phyloP scores from a whole-genome alignment of 768 basidiomycete genomes.

The Lentinula guzmanii region DNA sequence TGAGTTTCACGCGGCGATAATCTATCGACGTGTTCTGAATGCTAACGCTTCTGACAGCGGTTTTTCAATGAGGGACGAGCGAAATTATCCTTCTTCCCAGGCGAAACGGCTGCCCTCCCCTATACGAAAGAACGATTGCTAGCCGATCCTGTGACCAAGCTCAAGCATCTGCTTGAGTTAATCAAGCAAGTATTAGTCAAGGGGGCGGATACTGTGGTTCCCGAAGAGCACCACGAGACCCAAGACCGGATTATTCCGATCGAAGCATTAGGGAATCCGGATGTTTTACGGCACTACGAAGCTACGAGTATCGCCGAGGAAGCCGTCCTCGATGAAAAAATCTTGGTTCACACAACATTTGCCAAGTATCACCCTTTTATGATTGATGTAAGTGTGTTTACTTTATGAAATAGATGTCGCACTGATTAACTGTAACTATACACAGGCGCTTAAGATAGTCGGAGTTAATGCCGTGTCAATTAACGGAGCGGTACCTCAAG shows the following conservation, averaged over 20 bases:
- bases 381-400: background rate
- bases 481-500: background rate
- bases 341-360: background rate
- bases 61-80: background rate
- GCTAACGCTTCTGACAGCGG: background rate
- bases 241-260: background rate
- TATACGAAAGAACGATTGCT: background rate
- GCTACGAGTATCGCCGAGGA: background rate
- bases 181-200: background rate
- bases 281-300: background rate
- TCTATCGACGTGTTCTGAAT: background rate
- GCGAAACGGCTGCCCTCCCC: background rate
- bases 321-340: background rate
- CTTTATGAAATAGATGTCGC: too few species aligned
- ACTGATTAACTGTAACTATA: too few species aligned
- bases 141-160: background rate
- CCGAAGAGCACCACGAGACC: background rate
- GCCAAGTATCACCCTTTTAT: background rate
- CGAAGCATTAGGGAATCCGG: background rate
- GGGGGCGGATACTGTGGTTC: background rate
- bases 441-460: too few species aligned
- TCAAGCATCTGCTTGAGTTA: background rate
- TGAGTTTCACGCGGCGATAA: background rate
- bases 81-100: background rate
- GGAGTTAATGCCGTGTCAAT: background rate